These are phyloP conservation scores for Agroathelia rolfsii DNA, from an alignment of 1,284 basidiomycete genomes.

Conservation along the genomic window DNA sequence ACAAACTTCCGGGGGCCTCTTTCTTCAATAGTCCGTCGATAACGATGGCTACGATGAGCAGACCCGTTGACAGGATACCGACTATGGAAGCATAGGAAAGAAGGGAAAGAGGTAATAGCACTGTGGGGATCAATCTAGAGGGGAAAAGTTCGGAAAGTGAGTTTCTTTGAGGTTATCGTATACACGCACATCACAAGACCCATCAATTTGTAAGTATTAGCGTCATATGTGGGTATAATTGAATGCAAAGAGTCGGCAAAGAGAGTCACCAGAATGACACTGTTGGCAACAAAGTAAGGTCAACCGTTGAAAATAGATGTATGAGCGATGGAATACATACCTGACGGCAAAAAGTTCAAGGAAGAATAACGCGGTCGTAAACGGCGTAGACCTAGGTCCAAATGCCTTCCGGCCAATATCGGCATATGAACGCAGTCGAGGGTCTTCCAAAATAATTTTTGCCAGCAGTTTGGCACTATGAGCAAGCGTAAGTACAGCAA, in stretches of 20 bases:
- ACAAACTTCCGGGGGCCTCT: constrained; percentile 76
- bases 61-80: constrained; percentile 71
- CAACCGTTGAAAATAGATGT: constrained; percentile 12
- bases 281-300: constrained; percentile 19
- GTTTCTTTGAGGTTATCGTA: neutral
- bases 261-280: constrained; percentile 77
- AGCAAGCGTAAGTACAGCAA: constrained; percentile 8
- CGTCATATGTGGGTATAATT: constrained; percentile 57
- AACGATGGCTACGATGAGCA: constrained; percentile 74
- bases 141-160: constrained; percentile 2
- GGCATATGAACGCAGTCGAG: constrained; percentile 70
- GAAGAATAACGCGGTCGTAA: constrained; percentile 74
- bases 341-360: constrained; percentile 76
- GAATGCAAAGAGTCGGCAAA: constrained; percentile 79
- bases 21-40: constrained; percentile 77
- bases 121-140: constrained; percentile 66
- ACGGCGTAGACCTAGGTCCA: constrained; percentile 55
- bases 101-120: constrained; percentile 75
- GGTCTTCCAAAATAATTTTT: constrained; percentile 61
- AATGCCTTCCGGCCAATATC: constrained; percentile 87
- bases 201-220: constrained; percentile 67
- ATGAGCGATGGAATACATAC: constrained; percentile 25
- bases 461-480: constrained; percentile 78
- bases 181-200: constrained; percentile 59
- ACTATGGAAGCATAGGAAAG: constrained; percentile 82